Evolutionary conservation across 176 grass and related monocot species (phyloP).

Genomic region (Chloris gayana): DNA sequence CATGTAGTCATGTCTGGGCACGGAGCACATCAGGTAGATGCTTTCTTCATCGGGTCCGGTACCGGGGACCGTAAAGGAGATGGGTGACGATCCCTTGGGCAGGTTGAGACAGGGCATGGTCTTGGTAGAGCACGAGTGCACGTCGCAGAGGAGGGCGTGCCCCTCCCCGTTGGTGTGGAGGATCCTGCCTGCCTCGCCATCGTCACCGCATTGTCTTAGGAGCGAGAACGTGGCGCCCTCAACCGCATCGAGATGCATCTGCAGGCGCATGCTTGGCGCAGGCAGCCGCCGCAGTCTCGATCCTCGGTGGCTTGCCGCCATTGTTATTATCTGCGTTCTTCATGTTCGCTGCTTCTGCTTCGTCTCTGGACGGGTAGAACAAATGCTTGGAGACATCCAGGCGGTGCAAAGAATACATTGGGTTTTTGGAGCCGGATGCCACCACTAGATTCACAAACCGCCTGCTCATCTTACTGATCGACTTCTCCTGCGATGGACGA

Average conservation of each 20-base stretch:
- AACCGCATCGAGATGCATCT: background rate
- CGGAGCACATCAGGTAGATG: background rate
- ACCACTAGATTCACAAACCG: background rate
- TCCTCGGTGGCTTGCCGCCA: background rate
- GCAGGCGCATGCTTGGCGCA: background rate
- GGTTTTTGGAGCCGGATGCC: too few relatives aligned
- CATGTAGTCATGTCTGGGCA: too few relatives aligned
- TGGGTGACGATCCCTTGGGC: background rate
- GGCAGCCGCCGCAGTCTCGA: too few relatives aligned
- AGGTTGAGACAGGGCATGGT: background rate
- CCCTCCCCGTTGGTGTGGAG: background rate
- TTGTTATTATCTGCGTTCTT: background rate
- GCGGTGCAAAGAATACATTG: background rate
- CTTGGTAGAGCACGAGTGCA: background rate
- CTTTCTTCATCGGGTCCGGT: background rate
- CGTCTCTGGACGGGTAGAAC: background rate
- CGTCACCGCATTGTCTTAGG: background rate
- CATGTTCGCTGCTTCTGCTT: background rate
- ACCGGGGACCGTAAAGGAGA: background rate
- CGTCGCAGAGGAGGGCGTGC: background rate
- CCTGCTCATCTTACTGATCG: background rate
- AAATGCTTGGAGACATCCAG: background rate
- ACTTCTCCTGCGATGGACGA: too few relatives aligned
- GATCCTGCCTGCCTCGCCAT: background rate
- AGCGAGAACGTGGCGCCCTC: background rate